Evolutionary conservation across 225 moss, liverwort and hornwort genomes (phyloP).

Genomic region (Ulota crispa): DNA sequence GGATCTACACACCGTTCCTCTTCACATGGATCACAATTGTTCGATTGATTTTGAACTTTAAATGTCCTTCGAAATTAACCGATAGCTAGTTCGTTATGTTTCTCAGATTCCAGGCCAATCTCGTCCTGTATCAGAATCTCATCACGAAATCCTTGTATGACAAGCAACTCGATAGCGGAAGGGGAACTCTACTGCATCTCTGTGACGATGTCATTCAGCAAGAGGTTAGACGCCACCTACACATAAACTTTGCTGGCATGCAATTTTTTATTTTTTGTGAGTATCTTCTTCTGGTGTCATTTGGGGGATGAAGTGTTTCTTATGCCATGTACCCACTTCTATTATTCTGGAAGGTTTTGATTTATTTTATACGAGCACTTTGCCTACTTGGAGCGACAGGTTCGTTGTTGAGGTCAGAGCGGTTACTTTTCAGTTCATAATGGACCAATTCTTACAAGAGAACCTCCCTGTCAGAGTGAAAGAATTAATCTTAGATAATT

Average conservation of each 20-base stretch:
- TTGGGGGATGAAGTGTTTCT: not conserved
- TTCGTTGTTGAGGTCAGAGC: not conserved
- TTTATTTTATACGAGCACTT: slow-evolving; percentile 7
- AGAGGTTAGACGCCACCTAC: slow-evolving; percentile 45
- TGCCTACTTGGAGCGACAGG: not conserved
- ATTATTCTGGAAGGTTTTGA: not conserved
- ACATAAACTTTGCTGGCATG: not conserved
- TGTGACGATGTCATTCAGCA: slow-evolving; percentile 73
- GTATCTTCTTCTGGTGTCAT: slow-evolving; percentile 6
- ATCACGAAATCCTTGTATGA: slow-evolving; percentile 67
- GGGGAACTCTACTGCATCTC: slow-evolving; percentile 68
- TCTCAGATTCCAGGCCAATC: slow-evolving; percentile 65
- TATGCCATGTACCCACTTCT: slow-evolving; percentile 4
- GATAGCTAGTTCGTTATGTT: not conserved
- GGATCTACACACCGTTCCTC: not conserved
- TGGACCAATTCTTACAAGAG: not conserved
- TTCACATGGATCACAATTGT: not conserved
- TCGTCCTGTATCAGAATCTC: slow-evolving; percentile 59
- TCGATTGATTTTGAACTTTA: slow-evolving; percentile 2
- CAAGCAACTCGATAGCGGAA: slow-evolving; percentile 74
- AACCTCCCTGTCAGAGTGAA: not conserved
- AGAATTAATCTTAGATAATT: not conserved
- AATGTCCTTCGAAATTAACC: not conserved
- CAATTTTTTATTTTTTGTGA: not conserved
- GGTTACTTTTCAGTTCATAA: not conserved